These are phyloP conservation scores for Paecilomyces niveus DNA, from an alignment of 2,329 filamentous ascomycete genomes.

Conservation along the genomic window DNA sequence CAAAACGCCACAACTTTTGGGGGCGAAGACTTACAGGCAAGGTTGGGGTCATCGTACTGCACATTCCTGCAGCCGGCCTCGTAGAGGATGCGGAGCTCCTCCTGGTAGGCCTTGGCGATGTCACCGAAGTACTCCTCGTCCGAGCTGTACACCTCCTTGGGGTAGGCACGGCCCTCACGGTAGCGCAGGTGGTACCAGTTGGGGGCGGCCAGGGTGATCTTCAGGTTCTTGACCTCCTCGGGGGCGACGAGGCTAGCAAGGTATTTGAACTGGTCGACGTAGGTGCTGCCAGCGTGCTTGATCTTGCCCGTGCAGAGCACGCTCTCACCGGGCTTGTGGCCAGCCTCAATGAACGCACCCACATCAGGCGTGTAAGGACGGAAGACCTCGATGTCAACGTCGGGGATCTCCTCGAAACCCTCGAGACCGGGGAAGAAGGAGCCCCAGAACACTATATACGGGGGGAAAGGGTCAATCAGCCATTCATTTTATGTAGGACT, in stretches of 20 bases:
- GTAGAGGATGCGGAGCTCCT: conserved; percentile 56
- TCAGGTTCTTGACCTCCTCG: conserved; percentile 57
- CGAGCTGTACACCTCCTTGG: conserved; percentile 48
- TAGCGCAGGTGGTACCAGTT: conserved; percentile 64
- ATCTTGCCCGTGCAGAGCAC: conserved; percentile 54
- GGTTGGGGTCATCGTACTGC: conserved; percentile 61
- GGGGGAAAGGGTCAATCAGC: background rate
- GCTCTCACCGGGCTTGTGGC: conserved; percentile 49
- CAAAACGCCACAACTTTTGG: background rate
- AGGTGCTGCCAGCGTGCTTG: conserved; percentile 50
- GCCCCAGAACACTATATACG: conserved; percentile 47
- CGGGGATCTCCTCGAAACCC: conserved; percentile 48
- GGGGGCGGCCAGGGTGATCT: conserved; percentile 61
- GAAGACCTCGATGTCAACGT: conserved; percentile 46
- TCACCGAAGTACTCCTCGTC: conserved; percentile 59
- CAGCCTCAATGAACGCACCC: conserved; percentile 54
- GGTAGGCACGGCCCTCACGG: conserved; percentile 49
- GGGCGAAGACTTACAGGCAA: conserved; percentile 49
- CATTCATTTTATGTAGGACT: background rate
- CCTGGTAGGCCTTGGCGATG: conserved; percentile 59
- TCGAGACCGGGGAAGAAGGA: conserved; percentile 49
- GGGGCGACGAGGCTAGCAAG: conserved; percentile 54
- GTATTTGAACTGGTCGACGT: conserved; percentile 52
- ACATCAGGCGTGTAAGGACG: conserved; percentile 55
- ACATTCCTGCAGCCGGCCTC: conserved; percentile 57